Percentiles rank a stretch among this genome's conserved stretches.
Evolutionary conservation across 1,139 yeast genomes (phyloP).

Genomic region (Saccharomyces hybrid): DNA sequence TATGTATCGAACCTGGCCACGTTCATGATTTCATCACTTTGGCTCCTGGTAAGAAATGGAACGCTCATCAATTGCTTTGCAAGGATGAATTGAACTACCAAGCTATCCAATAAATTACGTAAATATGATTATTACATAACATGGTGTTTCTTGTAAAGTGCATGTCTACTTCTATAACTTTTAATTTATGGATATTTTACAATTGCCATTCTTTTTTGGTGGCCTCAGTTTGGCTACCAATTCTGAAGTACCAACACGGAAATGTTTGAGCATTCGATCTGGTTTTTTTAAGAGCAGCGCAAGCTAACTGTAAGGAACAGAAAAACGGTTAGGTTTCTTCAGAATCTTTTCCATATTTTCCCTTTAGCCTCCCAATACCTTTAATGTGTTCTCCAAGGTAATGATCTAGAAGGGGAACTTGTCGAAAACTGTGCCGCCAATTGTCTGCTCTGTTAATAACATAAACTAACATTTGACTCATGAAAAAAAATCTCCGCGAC

Average conservation of each 20-base stretch:
- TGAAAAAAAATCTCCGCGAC: conserved; percentile 31
- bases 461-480: too few species aligned
- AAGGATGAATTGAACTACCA: conserved; percentile 35
- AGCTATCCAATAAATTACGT: conserved; percentile 24
- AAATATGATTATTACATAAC: neutral
- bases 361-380: too few species aligned
- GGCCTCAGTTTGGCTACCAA: neutral
- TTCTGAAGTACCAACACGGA: neutral
- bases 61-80: conserved; percentile 50
- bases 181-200: neutral
- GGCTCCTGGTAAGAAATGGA: conserved; percentile 65
- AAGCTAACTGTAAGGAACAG: neutral
- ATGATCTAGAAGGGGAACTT: too few species aligned
- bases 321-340: conserved; percentile 6
- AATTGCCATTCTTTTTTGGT: neutral
- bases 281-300: neutral
- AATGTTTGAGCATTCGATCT: neutral
- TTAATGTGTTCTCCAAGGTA: too few species aligned
- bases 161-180: neutral
- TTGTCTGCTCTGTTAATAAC: too few species aligned
- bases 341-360: too few species aligned
- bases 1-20: conserved; percentile 90
- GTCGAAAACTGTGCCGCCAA: too few species aligned
- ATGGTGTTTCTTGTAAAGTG: neutral
- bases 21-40: conserved; percentile 61